Base-by-base conservation (phyloP, 345 rosid species). In the Brassica incana region DNA sequence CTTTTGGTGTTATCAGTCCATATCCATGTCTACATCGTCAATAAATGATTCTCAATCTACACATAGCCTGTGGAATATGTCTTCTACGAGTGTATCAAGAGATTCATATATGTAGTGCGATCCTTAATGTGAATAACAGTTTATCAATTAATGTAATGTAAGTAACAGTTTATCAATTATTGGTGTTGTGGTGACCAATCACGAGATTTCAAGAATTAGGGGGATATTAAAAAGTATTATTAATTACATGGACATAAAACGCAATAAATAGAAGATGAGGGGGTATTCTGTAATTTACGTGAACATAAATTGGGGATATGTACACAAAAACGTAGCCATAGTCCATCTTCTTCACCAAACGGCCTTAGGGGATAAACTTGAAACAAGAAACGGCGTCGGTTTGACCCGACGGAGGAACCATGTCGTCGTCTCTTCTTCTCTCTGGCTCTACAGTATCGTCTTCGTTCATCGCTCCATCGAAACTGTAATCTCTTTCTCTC, bases 351-450 rank as follows among this genome's bases (percentile, higher is more conserved):
- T 25, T 43, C 60, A 52, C 45, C 72, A 52, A 4, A 67, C 25
- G 0, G 25, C 45, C 5, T 20, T 15, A 18, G 71, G 60, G 71
- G 60, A 20, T 9, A 14, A 60, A 14, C 4, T 6, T 4, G 27
- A 50, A 33, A 36, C 18, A 58, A 5, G 8, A 16, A 70, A 40
- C 80, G 83, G 27, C 83, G 83, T 80, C 83, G 77, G 73, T 71
- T 52, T 75, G 7, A 18, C 25, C 69, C 72, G 75, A 64, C 78
- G 72, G 78, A 72, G 81, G 25, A 73, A 69, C 71, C 8, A 92
- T 92, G 98, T 81, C 85, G 30, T 82, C 86, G 45, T 76, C 80
- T n/a, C 84, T 86, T 80, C 83, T 82, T 71, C 85, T 92, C 76
- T 84, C 91, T 1, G 87, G 68, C 64, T 87, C 92, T 71, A 38